Base-by-base conservation (phyloP, 352 stramenopile genomes). In the Phytopythium delawarense region DNA sequence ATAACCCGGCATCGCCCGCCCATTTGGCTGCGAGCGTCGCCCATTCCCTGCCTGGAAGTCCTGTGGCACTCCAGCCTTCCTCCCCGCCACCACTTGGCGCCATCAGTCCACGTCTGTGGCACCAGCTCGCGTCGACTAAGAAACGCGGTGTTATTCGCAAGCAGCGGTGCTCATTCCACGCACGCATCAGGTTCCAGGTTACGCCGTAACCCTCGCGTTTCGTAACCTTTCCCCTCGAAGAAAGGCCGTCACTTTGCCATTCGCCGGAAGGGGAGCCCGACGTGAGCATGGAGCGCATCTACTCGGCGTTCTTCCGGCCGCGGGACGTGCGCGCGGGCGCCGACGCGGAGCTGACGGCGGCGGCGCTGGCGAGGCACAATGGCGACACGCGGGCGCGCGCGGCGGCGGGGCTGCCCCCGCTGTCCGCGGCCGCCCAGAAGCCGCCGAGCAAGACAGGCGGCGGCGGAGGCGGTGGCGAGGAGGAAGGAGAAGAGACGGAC, bases 281-380 rank as follows among this genome's bases (percentile, higher is more conserved):
- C 34, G 54, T 28, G 25, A 52, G 20, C 23, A 95, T 95, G 84
- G 84, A 95, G 70, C 87, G 87, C 39, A 80, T 95, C 54, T 95
- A 95, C 69, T 95, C 87, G 61, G 87, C 87, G 48, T 91, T 95
- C 59, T 95, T 95, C 66, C 84, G 75, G 37, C 63, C 59, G 51
- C 32, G 30, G 1, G 51, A 57, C 25, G 11, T 7, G 18, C 32
- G 32, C 25, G 49, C 49, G 78, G 87, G 51, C 72, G 73, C 11
- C 70, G 78, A 34, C 63, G 65, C 46, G 25, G 64, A 76, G 62
- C 73, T 94, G 49, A 94, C 84, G 30, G 79, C 80, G 8, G 77
- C 73, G 44, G 75, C 74, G 37, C 67, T 94, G 25, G 81, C 84
- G 60, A 72, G 81, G 46, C 84, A 94, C 65, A 85, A 94, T 59